These are phyloP conservation scores for Hypsizygus ulmarius DNA, from an alignment of 1,284 basidiomycete genomes.

Conservation along the genomic window DNA sequence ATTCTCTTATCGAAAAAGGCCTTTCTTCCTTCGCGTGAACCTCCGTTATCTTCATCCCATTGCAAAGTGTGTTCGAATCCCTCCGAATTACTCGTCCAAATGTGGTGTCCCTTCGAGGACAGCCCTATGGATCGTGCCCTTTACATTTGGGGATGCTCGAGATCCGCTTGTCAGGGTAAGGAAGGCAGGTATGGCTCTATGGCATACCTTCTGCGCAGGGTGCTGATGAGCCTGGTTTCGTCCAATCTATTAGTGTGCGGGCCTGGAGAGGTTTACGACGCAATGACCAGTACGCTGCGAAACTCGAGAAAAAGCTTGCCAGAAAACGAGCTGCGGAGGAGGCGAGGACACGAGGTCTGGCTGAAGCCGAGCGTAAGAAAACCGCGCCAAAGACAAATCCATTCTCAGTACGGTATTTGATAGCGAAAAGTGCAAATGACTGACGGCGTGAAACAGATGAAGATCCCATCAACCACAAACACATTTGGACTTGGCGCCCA, in stretches of 20 bases:
- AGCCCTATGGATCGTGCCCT: conserved; percentile 78
- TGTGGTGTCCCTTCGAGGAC: conserved; percentile 83
- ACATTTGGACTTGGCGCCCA: conserved; percentile 59
- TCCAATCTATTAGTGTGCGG: conserved; percentile 51
- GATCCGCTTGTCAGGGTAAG: conserved; percentile 65
- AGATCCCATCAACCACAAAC: conserved; percentile 24
- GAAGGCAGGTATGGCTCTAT: conserved; percentile 59
- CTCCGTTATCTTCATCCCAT: conserved; percentile 51
- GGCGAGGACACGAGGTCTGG: conserved; percentile 30
- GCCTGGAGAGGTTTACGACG: conserved; percentile 73
- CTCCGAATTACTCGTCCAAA: conserved; percentile 77
- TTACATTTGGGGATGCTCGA: conserved; percentile 78
- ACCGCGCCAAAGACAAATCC: conserved; percentile 51
- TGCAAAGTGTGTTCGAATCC: conserved; percentile 69
- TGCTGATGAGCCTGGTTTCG: conserved; percentile 6
- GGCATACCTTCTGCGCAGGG: conserved; percentile 4
- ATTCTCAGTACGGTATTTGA: conserved; percentile 46
- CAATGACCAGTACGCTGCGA: conserved; percentile 70
- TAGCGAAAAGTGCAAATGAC: conserved; percentile 3
- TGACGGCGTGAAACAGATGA: conserved; percentile 22
- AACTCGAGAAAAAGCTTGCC: conserved; percentile 50
- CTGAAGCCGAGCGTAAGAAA: conserved; percentile 34
- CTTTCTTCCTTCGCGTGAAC: conserved; percentile 54
- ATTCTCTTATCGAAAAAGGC: conserved; percentile 44
- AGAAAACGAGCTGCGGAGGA: conserved; percentile 39